Percentiles rank a stretch among this genome's conserved stretches.
These are phyloP conservation scores for Acanthamoeba divionensis DNA, from an alignment of 208 protist species.

Conservation along the genomic window DNA sequence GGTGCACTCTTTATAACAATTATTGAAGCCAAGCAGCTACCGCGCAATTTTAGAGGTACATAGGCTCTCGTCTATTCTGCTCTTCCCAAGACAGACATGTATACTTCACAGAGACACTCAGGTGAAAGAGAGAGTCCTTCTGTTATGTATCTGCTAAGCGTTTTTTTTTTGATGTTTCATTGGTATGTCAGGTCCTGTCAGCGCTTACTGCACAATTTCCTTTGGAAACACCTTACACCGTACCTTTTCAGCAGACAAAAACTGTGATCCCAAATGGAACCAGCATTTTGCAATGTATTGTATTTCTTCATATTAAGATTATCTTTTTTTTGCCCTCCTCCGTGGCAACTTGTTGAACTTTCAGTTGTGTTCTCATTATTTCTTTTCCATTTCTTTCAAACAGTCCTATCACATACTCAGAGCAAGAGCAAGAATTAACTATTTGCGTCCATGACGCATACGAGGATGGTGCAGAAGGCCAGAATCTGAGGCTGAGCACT, in stretches of 20 bases:
- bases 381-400: background rate
- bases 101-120: background rate
- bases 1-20: slow-evolving; percentile 5
- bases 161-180: background rate
- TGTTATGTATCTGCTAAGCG: background rate
- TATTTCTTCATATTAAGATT: background rate
- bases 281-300: background rate
- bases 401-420: background rate
- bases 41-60: background rate
- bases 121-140: background rate
- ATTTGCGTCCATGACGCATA: background rate
- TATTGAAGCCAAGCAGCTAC: background rate
- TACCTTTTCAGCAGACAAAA: background rate
- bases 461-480: background rate
- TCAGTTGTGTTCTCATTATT: background rate
- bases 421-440: background rate
- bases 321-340: background rate
- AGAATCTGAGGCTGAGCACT: background rate
- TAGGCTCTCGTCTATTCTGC: background rate
- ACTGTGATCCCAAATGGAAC: slow-evolving; percentile 8
- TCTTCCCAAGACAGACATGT: background rate
- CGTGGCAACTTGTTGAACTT: background rate
- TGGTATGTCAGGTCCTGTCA: background rate
- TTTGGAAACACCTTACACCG: background rate
- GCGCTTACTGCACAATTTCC: background rate